A percentile compares a stretch with the other conserved stretches of the same genome.
These are phyloP conservation scores for Saxophila tyrrhenica DNA, from an alignment of 495 filamentous ascomycete genomes.

Conservation along the genomic window DNA sequence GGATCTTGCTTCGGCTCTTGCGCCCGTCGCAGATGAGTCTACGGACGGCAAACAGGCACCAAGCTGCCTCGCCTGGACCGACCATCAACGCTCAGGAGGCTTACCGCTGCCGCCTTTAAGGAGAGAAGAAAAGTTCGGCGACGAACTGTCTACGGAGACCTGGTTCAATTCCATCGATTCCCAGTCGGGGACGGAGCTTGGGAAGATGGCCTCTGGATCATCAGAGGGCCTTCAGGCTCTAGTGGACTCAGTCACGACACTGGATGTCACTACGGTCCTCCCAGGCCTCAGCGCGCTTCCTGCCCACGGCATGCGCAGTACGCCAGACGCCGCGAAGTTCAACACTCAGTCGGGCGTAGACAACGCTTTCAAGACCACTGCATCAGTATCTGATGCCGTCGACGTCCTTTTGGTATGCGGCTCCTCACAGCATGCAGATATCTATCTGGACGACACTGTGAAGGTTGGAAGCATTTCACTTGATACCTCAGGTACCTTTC, in stretches of 20 bases:
- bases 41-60: not conserved
- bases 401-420: slow-evolving; percentile 74
- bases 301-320: slow-evolving; percentile 10
- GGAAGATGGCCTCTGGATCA: not conserved
- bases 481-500: slow-evolving; percentile 25
- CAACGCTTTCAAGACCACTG: not conserved
- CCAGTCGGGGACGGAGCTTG: not conserved
- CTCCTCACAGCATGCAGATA: slow-evolving; percentile 64
- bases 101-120: not conserved
- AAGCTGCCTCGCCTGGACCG: not conserved
- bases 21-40: not conserved
- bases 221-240: slow-evolving; percentile 23
- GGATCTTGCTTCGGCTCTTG: not conserved
- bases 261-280: slow-evolving; percentile 70
- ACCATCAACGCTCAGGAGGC: not conserved
- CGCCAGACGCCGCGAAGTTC: slow-evolving; percentile 48
- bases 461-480: slow-evolving; percentile 59
- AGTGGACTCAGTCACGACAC: slow-evolving; percentile 62
- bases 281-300: slow-evolving; percentile 45
- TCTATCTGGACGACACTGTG: slow-evolving; percentile 86
- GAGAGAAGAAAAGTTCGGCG: not conserved
- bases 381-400: slow-evolving; percentile 52
- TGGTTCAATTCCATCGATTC: not conserved
- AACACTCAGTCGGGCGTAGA: slow-evolving; percentile 46
- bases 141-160: not conserved